phyloP scores from a whole-genome alignment of 176 grass and related monocot species.

The Alopecurus myosuroides region DNA sequence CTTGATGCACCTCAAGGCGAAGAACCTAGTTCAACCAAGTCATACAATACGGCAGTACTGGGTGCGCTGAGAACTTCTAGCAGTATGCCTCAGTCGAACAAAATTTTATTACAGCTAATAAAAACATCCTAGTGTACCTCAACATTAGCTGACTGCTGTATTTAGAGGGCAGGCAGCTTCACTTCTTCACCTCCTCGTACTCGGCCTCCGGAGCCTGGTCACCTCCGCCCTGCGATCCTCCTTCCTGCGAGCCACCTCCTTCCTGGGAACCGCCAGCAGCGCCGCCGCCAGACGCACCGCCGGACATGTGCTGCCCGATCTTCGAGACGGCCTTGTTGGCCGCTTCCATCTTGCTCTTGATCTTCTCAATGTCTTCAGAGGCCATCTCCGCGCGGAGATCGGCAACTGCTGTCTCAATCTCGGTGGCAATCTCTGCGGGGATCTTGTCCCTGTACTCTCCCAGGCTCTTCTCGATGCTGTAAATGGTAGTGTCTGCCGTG shows the following conservation, averaged over 20 bases:
- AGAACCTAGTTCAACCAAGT: constrained; percentile 1
- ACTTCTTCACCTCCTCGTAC: constrained; percentile 47
- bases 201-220: constrained; percentile 41
- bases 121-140: constrained; percentile 11
- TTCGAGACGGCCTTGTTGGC: constrained; percentile 33
- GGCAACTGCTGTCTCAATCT: constrained; percentile 31
- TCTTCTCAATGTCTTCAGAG: constrained; percentile 35
- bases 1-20: constrained; percentile 1
- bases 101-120: constrained; percentile 19
- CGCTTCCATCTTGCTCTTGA: constrained; percentile 31
- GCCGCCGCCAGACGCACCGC: not conserved
- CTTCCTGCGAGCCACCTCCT: not conserved
- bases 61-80: not conserved
- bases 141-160: constrained; percentile 9
- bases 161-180: not conserved
- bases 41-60: not conserved
- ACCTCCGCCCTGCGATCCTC: constrained; percentile 13
- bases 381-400: constrained; percentile 24
- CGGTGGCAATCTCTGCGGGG: constrained; percentile 25
- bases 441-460: constrained; percentile 44
- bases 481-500: constrained; percentile 41
- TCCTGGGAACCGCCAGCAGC: not conserved
- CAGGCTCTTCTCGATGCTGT: constrained; percentile 48
- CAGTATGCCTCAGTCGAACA: not conserved
- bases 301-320: constrained; percentile 31